These are phyloP conservation scores for Ceratorhiza oryzae-sativae DNA, from an alignment of 1,284 basidiomycete species.

Conservation along the genomic window DNA sequence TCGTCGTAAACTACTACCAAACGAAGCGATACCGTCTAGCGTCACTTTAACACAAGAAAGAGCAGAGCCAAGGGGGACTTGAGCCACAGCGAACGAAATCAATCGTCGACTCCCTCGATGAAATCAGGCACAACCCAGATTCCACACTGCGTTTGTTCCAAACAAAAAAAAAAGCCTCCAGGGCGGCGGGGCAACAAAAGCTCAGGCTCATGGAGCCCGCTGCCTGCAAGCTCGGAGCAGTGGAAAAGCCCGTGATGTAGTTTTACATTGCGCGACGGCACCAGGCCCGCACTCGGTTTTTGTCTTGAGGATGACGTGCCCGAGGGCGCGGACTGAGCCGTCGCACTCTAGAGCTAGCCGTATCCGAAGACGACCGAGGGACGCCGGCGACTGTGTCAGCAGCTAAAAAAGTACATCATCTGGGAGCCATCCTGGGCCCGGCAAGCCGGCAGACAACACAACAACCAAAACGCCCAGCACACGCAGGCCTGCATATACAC, in stretches of 20 bases:
- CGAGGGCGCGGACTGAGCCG: conserved; percentile 22
- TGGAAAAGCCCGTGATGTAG: conserved; percentile 11
- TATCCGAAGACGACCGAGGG: conserved; percentile 9
- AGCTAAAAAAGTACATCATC: neutral
- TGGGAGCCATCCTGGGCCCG: neutral
- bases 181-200: conserved; percentile 23
- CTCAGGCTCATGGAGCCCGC: conserved; percentile 20
- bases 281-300: conserved; percentile 22
- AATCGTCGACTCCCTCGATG: conserved; percentile 32
- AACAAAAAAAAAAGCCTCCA: conserved; percentile 12
- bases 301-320: neutral
- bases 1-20: conserved; percentile 2
- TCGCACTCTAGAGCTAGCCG: conserved; percentile 4
- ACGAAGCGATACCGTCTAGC: conserved; percentile 8
- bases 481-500: conserved; percentile 23
- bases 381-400: conserved; percentile 1
- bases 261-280: conserved; percentile 5
- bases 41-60: neutral
- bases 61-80: conserved; percentile 29
- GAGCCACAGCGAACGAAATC: conserved; percentile 35
- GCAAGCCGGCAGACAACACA: conserved; percentile 22
- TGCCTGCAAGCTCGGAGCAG: conserved; percentile 12
- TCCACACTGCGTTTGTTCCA: conserved; percentile 2
- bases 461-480: conserved; percentile 18
- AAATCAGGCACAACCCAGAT: conserved; percentile 8